These are phyloP conservation scores for Cladosporium sp. DNA, from an alignment of 2,329 filamentous ascomycete genomes.

Conservation along the genomic window DNA sequence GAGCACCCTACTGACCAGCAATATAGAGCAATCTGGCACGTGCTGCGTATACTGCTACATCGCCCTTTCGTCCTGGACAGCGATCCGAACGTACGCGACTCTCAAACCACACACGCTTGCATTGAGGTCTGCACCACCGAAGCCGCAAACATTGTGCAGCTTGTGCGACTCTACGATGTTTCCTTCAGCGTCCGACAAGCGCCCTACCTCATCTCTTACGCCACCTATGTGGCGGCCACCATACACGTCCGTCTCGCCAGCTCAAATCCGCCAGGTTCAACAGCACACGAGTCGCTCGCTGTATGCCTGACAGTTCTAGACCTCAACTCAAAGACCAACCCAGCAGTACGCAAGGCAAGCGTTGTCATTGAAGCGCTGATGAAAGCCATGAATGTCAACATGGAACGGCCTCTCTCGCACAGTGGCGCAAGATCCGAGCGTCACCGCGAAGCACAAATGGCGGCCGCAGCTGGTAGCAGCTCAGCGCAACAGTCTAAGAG, in stretches of 20 bases:
- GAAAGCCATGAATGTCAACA: slow-evolving; percentile 45
- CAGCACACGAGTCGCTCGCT: slow-evolving; percentile 44
- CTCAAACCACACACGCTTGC: slow-evolving; percentile 47
- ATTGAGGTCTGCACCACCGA: slow-evolving; percentile 49
- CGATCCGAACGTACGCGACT: slow-evolving; percentile 5
- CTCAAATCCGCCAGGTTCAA: slow-evolving; percentile 43
- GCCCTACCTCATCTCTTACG: slow-evolving; percentile 57
- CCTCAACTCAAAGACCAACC: slow-evolving; percentile 55
- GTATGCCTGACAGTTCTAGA: slow-evolving; percentile 51
- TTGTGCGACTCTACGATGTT: slow-evolving; percentile 49
- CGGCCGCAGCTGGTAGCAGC: background rate
- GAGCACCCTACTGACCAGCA: background rate
- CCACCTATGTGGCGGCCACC: slow-evolving; percentile 56
- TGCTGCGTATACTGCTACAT: slow-evolving; percentile 10
- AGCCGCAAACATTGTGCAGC: slow-evolving; percentile 46
- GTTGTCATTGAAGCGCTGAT: slow-evolving; percentile 50
- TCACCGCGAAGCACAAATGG: background rate
- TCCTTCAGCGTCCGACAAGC: slow-evolving; percentile 50
- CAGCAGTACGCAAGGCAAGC: slow-evolving; percentile 49
- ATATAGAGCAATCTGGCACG: slow-evolving; percentile 16
- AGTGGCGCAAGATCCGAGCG: background rate
- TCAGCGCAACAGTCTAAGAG: background rate
- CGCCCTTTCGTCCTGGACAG: slow-evolving; percentile 16
- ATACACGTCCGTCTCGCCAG: slow-evolving; percentile 56
- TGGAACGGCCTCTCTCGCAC: slow-evolving; percentile 14